Conservation (phyloP, 768 basidiomycete species). For the Serendipita sp. region DNA sequence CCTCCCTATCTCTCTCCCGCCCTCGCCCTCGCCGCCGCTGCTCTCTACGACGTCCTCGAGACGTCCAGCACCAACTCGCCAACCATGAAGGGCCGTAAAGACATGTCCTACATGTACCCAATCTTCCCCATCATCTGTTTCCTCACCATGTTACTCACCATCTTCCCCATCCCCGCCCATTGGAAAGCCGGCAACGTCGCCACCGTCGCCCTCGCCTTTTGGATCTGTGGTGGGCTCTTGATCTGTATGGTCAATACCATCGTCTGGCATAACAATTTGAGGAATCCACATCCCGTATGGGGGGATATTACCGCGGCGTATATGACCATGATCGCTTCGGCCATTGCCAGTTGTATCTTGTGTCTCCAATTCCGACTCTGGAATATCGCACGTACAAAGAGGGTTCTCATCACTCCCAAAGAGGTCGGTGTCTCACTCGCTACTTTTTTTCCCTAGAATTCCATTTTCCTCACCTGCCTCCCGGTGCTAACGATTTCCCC, state of each 20-base stretch:
- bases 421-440: background rate
- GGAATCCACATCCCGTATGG: background rate
- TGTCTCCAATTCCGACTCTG: background rate
- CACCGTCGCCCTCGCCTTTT: background rate
- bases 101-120: background rate
- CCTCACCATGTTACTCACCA: background rate
- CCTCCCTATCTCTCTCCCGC: conserved; percentile 52
- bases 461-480: background rate
- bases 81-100: background rate
- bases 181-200: background rate
- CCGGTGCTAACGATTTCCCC: background rate
- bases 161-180: background rate
- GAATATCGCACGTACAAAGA: background rate
- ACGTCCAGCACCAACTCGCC: background rate
- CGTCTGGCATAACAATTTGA: background rate
- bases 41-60: background rate
- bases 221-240: background rate
- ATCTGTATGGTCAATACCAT: background rate
- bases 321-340: background rate
- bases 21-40: conserved; percentile 39
- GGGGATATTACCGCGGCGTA: background rate
- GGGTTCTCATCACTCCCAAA: background rate
- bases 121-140: background rate
- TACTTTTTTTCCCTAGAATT: too few species aligned
- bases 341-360: background rate